phyloP scores from a whole-genome alignment of 495 filamentous ascomycete species.

The Aspergillus panamensis region DNA sequence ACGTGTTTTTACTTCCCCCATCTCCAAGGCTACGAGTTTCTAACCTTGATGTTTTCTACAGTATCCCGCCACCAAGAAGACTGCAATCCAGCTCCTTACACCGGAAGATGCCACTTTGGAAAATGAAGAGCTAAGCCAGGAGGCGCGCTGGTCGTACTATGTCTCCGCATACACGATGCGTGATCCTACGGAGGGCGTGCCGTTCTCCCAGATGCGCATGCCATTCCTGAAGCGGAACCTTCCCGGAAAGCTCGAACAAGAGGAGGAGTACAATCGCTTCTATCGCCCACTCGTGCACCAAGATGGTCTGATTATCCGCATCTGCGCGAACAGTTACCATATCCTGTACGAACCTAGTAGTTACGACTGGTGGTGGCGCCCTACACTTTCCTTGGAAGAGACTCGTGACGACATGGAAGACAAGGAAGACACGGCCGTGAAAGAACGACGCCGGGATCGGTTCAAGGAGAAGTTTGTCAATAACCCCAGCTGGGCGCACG shows the following conservation, averaged over 20 bases:
- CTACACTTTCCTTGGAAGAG: conserved; percentile 31
- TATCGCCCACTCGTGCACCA: conserved; percentile 57
- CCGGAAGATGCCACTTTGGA: conserved; percentile 80
- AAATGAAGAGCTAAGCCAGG: conserved; percentile 51
- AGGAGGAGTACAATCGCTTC: conserved; percentile 47
- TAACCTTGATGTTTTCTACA: conserved; percentile 27
- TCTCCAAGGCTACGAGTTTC: conserved; percentile 6
- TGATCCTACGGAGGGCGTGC: conserved; percentile 84
- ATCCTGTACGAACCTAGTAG: conserved; percentile 73
- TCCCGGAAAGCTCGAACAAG: conserved; percentile 50
- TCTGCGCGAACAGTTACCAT: conserved; percentile 78
- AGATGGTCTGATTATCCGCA: conserved; percentile 73
- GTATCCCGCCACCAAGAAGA: conserved; percentile 56
- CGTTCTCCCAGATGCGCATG: conserved; percentile 58
- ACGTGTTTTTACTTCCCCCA: conserved; percentile 32
- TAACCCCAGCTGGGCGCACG: conserved; percentile 74
- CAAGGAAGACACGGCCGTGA: conserved; percentile 44
- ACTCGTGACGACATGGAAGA: conserved; percentile 43
- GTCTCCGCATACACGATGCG: conserved; percentile 83
- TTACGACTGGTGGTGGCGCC: conserved; percentile 55
- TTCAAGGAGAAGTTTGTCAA: conserved; percentile 70
- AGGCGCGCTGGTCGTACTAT: conserved; percentile 84
- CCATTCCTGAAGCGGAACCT: conserved; percentile 73
- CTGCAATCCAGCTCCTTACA: conserved; percentile 67
- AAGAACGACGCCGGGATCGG: conserved; percentile 55